Conservation (phyloP, 2,329 filamentous ascomycete species). For the Penicillium sp. region DNA sequence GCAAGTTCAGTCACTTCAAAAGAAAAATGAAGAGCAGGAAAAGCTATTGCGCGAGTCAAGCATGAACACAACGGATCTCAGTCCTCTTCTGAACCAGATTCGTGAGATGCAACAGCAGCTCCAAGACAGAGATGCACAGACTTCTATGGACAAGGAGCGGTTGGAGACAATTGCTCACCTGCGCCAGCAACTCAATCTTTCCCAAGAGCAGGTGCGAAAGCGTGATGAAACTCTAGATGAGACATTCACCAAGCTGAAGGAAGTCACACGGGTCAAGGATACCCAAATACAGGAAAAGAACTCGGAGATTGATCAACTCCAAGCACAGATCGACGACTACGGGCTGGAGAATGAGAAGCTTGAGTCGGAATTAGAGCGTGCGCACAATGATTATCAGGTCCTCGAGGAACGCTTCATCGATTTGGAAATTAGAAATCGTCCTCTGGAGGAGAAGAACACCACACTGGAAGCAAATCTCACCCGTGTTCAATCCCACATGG, state of each 20-base stretch:
- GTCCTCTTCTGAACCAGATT: conserved; percentile 34
- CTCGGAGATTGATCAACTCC: conserved; percentile 39
- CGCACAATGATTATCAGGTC: conserved; percentile 34
- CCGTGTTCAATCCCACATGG: conserved; percentile 37
- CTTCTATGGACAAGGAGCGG: conserved; percentile 29
- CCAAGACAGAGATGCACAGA: conserved; percentile 24
- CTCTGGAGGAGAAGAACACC: conserved; percentile 41
- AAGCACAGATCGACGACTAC: conserved; percentile 36
- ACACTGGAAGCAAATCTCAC: conserved; percentile 39
- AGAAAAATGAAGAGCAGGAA: conserved; percentile 30
- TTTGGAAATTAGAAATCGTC: conserved; percentile 36
- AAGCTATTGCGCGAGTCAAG: conserved; percentile 26
- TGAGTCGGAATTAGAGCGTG: conserved; percentile 35
- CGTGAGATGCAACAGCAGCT: conserved; percentile 35
- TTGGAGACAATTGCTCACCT: conserved; percentile 35
- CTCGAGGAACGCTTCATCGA: conserved; percentile 37
- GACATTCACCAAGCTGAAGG: conserved; percentile 33
- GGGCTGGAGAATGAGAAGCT: conserved; percentile 38
- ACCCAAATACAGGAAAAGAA: conserved; percentile 38
- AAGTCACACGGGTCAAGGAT: conserved; percentile 35
- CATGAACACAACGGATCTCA: conserved; percentile 22
- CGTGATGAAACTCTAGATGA: conserved; percentile 38
- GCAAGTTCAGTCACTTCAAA: conserved; percentile 31
- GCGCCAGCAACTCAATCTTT: conserved; percentile 34
- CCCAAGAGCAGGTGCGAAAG: conserved; percentile 38